phyloP scores from a whole-genome alignment of 768 basidiomycete genomes.

The Tephrocybe sp. region DNA sequence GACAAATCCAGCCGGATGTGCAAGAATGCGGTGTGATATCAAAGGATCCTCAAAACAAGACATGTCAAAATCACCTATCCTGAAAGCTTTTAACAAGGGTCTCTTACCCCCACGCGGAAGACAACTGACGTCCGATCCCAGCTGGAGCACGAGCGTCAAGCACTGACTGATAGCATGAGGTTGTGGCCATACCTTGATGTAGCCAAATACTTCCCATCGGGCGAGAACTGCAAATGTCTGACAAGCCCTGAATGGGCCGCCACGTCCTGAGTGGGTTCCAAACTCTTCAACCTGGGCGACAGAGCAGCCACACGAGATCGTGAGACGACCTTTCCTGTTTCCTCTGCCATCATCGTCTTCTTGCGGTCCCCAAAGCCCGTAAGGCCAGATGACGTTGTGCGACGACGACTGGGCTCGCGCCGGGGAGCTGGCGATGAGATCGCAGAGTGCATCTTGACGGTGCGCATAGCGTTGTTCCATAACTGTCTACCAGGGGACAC shows the following conservation, averaged over 20 bases:
- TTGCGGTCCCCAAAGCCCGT: conserved; percentile 24
- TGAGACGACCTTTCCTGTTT: conserved; percentile 34
- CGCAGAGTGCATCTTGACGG: conserved; percentile 40
- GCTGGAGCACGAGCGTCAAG: conserved; percentile 29
- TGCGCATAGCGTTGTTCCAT: conserved; percentile 44
- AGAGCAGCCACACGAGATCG: conserved; percentile 56
- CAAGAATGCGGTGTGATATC: conserved; percentile 59
- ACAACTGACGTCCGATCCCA: conserved; percentile 74
- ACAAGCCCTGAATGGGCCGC: conserved; percentile 69
- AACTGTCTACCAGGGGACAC: conserved; percentile 37
- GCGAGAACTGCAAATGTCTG: conserved; percentile 73
- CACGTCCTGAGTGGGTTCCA: conserved; percentile 60
- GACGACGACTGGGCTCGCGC: conserved; percentile 30
- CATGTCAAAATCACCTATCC: conserved; percentile 4
- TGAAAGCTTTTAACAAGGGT: not conserved
- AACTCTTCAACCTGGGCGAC: conserved; percentile 52
- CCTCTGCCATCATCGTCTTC: conserved; percentile 26
- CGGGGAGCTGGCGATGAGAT: conserved; percentile 20
- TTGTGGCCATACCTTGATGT: conserved; percentile 57
- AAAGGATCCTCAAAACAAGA: conserved; percentile 48
- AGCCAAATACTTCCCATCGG: conserved; percentile 71
- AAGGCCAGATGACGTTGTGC: conserved; percentile 33
- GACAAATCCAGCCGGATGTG: conserved; percentile 71
- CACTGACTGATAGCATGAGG: not conserved
- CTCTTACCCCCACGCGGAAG: conserved; percentile 60